Evolutionary conservation across 495 filamentous ascomycete species (phyloP).

Genomic region (Aspergillus funiculosus): DNA sequence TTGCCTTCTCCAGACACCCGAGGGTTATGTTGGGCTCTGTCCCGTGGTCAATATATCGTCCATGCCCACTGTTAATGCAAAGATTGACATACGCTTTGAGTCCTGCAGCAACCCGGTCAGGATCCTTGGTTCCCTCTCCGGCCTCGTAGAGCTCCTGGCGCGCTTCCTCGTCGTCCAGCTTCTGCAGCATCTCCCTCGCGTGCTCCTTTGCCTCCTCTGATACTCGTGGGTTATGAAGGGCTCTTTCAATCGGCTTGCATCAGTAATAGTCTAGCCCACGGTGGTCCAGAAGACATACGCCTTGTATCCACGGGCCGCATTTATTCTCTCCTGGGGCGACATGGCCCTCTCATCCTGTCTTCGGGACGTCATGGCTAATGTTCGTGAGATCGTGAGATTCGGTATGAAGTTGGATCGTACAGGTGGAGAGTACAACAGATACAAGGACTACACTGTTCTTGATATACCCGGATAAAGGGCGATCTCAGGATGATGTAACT

Average conservation of each 20-base stretch:
- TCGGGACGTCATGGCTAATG: no score
- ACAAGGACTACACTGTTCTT: no score
- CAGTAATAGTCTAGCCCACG: no score
- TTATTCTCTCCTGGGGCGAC: background rate
- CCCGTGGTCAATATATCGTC: no score
- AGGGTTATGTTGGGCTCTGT: background rate
- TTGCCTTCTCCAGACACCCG: background rate
- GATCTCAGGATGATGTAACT: no score
- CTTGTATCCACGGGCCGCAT: constrained; percentile 1
- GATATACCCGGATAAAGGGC: no score
- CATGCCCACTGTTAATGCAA: no score
- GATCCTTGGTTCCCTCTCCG: background rate
- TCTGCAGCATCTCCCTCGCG: background rate
- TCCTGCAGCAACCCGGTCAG: background rate
- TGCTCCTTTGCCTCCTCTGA: constrained; percentile 6
- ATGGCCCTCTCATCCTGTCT: background rate
- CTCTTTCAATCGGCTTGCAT: background rate
- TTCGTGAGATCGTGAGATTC: no score
- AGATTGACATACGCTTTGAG: constrained; percentile 5
- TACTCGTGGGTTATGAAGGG: constrained; percentile 3
- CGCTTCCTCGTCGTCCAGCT: constrained; percentile 1
- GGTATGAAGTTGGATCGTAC: no score
- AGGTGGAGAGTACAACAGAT: no score
- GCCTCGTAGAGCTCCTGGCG: constrained; percentile 1
- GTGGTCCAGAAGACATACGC: background rate